phyloP scores from a whole-genome alignment of 192 early-diverging fungal genomes.

The Rhizoclosmatium globosum region DNA sequence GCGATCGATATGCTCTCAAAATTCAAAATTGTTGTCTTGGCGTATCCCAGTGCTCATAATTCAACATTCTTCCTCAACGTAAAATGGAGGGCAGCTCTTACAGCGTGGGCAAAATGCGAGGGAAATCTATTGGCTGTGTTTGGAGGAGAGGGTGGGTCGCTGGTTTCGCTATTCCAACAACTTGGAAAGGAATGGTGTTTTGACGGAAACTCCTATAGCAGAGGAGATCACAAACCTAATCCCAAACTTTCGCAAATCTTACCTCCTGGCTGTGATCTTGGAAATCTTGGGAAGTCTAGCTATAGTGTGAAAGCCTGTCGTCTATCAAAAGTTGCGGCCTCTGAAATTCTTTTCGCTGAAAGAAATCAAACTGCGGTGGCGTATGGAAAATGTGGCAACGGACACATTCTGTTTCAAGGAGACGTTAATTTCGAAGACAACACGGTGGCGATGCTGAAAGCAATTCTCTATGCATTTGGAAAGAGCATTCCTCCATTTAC shows the following conservation, averaged over 20 bases:
- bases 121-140: not conserved
- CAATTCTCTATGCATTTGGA: not conserved
- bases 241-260: not conserved
- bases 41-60: not conserved
- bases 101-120: not conserved
- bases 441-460: not conserved
- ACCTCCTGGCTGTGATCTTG: not conserved
- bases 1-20: not conserved
- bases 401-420: not conserved
- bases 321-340: not conserved
- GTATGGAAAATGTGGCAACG: not conserved
- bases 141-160: not conserved
- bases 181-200: not conserved
- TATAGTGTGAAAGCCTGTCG: not conserved
- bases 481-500: not conserved
- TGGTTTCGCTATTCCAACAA: not conserved
- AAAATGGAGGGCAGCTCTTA: not conserved
- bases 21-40: not conserved
- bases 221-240: not conserved
- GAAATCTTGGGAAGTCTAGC: not conserved
- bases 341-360: not conserved
- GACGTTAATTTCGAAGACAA: not conserved
- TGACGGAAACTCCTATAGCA: not conserved
- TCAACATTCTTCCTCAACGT: not conserved
- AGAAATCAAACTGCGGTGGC: not conserved